Base-by-base conservation (phyloP, 148 eudicot species). In the Chenopodium album region DNA sequence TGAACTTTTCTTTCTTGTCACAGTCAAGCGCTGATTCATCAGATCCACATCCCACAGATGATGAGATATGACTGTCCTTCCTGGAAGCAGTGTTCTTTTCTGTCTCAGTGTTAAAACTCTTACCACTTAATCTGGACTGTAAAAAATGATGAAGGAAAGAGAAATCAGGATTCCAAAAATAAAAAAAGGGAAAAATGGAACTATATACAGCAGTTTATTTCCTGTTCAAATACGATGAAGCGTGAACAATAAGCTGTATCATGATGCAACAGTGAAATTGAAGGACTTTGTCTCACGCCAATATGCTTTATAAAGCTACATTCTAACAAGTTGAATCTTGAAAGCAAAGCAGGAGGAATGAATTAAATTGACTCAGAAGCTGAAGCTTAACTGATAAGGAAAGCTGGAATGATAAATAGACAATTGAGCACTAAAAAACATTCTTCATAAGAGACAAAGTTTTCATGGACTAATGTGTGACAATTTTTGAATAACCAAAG, bases 1-100 rank as follows among this genome's bases (percentile, higher is more conserved):
- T 92, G 82, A 96, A 94, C 87, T 89, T 96, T 81, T 94, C 99
- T 87, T 96, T 96, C 78, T 88, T 86, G 83, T 94, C 98, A 83
- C 78, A 87, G 74, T 94, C 95, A 67, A 66, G 83, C 69, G 88
- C 90, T 28, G 90, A 69, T 71, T 90, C 97, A 82, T 60, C 69
- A 31, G 71, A 69, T 54, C 32, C 88, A 79, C 79, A 84, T 71
- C 64, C 87, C 23, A 68, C 52, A 79, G 87, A 77, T 26, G 80
- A 41, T 26, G 80, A 41, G 56, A 50, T 63, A 75, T 83, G 88
- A 81, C 69, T 87, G 72, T 84, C 90, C 46, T 81, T 90, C 52
- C 69, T 69, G 20, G 76, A 34, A 79, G 78, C 82, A 76, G 82
- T 50, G 83, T 77, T 88, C 85, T 82, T 86, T 28, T 86, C 92